Percentiles rank a stretch among this genome's conserved stretches.
These are phyloP conservation scores for Crinitomyces ghanaensis DNA, from an alignment of 805 yeast species.

Conservation along the genomic window DNA sequence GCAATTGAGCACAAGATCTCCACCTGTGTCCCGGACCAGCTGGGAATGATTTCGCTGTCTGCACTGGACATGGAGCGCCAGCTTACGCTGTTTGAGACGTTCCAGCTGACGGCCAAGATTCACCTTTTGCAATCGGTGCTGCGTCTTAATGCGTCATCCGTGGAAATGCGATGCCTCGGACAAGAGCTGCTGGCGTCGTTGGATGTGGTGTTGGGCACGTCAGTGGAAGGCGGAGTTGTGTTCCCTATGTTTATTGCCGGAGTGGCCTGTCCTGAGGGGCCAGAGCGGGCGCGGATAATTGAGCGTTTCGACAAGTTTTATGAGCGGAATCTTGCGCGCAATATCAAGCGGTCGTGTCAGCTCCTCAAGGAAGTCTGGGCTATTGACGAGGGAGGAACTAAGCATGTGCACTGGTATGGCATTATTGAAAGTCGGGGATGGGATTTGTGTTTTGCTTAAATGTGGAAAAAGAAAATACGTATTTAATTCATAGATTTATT, in stretches of 20 bases:
- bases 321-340: constrained; percentile 57
- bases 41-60: constrained; percentile 31
- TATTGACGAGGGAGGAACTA: constrained; percentile 39
- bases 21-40: constrained; percentile 31
- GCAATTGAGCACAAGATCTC: constrained; percentile 39
- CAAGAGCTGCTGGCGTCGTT: constrained; percentile 44
- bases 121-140: constrained; percentile 58
- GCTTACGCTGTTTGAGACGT: constrained; percentile 57
- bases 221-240: constrained; percentile 58
- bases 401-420: constrained; percentile 61
- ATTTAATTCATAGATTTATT: too few relatives aligned
- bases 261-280: constrained; percentile 44
- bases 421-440: constrained; percentile 57
- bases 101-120: constrained; percentile 56
- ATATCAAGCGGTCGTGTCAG: constrained; percentile 34
- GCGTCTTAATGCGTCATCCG: constrained; percentile 45
- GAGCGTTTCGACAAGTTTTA: constrained; percentile 44
- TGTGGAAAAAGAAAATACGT: too few relatives aligned
- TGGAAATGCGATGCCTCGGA: constrained; percentile 51
- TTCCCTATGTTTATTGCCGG: constrained; percentile 76
- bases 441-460: constrained; percentile 66
- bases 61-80: constrained; percentile 51
- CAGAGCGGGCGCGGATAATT: constrained; percentile 42
- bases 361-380: constrained; percentile 33
- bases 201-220: constrained; percentile 51